Conservation (phyloP, 2,329 filamentous ascomycete genomes). For the Penicillium sp. region DNA sequence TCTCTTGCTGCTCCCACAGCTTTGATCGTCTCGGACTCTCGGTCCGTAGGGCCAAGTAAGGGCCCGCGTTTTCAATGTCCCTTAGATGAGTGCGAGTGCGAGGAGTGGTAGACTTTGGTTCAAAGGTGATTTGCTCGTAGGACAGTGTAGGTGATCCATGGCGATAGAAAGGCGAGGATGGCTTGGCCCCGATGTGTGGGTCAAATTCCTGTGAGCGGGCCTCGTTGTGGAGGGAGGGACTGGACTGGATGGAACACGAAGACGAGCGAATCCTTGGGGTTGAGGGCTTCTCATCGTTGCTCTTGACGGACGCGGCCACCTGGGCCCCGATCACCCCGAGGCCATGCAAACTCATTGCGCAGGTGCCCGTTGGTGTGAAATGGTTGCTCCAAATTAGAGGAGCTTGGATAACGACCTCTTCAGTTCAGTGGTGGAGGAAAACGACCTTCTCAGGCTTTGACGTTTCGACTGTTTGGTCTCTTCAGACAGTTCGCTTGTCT, state of each 20-base stretch:
- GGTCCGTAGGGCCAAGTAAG: constrained; percentile 15
- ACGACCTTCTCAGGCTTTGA: constrained; percentile 8
- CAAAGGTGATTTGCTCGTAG: constrained; percentile 26
- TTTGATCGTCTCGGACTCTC: constrained; percentile 31
- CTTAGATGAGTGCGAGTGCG: constrained; percentile 18
- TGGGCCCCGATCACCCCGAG: constrained; percentile 27
- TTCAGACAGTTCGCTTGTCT: constrained; percentile 1
- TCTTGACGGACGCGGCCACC: constrained; percentile 25
- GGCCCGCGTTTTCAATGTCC: constrained; percentile 35
- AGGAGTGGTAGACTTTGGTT: constrained; percentile 18
- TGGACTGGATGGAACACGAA: constrained; percentile 16
- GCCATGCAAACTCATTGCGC: constrained; percentile 24
- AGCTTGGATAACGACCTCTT: constrained; percentile 13
- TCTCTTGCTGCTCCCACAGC: constrained; percentile 33
- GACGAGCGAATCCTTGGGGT: constrained; percentile 11
- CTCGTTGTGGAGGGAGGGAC: constrained; percentile 1
- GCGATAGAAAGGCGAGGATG: constrained; percentile 45
- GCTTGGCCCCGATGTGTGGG: constrained; percentile 40
- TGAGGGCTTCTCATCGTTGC: constrained; percentile 19
- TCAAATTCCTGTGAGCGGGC: constrained; percentile 33
- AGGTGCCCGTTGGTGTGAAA: neutral
- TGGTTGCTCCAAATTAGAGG: constrained; percentile 4
- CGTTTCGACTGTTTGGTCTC: constrained; percentile 10
- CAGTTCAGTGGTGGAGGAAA: constrained; percentile 6
- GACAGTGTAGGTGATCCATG: constrained; percentile 35